A percentile compares a stretch with the other conserved stretches of the same genome.
Evolutionary conservation across 768 basidiomycete genomes (phyloP).

Genomic region (Tricholoma hemisulphureum): DNA sequence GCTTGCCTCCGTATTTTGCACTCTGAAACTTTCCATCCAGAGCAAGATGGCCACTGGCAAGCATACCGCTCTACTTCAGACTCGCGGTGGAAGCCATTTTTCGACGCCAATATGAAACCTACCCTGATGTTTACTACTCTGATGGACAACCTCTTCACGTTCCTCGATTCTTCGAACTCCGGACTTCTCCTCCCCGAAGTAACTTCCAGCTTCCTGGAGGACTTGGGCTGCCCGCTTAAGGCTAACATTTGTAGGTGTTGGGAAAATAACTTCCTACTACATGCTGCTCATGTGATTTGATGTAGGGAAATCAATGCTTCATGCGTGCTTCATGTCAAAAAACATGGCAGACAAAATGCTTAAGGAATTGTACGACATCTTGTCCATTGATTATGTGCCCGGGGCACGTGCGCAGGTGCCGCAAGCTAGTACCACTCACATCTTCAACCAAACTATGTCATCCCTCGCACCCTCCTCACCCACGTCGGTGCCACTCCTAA

Average conservation of each 20-base stretch:
- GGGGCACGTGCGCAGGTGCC: background rate
- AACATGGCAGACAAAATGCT: constrained; percentile 10
- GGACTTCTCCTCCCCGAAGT: constrained; percentile 12
- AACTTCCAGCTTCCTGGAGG: constrained; percentile 14
- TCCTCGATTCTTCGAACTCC: constrained; percentile 10
- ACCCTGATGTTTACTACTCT: constrained; percentile 12
- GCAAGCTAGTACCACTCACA: background rate
- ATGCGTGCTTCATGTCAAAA: background rate
- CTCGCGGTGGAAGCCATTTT: constrained; percentile 13
- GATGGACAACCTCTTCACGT: constrained; percentile 13
- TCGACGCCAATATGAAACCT: constrained; percentile 9
- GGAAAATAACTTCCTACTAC: background rate
- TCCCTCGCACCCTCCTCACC: background rate
- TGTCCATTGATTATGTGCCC: constrained; percentile 11
- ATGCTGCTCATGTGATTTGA: background rate
- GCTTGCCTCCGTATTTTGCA: background rate
- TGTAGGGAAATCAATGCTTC: background rate
- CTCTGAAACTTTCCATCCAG: background rate
- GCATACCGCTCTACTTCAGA: background rate
- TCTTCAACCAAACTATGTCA: background rate
- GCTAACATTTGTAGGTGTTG: constrained; percentile 10
- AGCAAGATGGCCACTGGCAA: background rate
- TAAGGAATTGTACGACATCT: constrained; percentile 7
- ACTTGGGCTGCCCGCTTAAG: constrained; percentile 9
- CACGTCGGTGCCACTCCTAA: constrained; percentile 11